Conservation (phyloP, 139 green algal species). For the Micractinium sp. region DNA sequence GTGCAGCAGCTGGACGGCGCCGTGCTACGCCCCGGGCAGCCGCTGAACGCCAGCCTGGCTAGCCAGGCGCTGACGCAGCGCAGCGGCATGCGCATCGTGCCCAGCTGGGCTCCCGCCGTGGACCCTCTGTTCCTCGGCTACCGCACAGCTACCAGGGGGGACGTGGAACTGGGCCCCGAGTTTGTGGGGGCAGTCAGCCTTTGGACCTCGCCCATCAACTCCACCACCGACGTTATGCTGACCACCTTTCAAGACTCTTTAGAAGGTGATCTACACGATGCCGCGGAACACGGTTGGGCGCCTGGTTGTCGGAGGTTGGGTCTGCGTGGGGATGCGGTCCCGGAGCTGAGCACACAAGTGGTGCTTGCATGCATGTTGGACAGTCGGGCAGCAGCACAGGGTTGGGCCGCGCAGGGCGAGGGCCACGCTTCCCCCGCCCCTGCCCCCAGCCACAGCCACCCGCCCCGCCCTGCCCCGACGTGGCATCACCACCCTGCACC, state of each 20-base stretch:
- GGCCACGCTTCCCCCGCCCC: too few species aligned
- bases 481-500: not conserved
- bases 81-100: not conserved
- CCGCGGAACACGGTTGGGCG: too few species aligned
- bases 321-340: too few species aligned
- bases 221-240: not conserved
- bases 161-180: not conserved
- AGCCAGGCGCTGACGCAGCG: not conserved
- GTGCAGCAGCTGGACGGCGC: not conserved
- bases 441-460: not conserved
- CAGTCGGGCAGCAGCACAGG: not conserved
- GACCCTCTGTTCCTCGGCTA: constrained; percentile 1
- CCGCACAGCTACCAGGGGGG: not conserved
- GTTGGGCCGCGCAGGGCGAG: not conserved
- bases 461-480: not conserved
- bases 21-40: not conserved
- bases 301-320: too few species aligned
- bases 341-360: too few species aligned
- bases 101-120: not conserved
- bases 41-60: not conserved
- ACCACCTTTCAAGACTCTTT: not conserved
- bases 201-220: not conserved
- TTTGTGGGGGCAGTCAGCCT: not conserved
- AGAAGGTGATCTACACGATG: not conserved
- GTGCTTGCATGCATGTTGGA: too few species aligned